Conservation (phyloP, 2,329 filamentous ascomycete genomes). For the Aspergillus ustus region DNA sequence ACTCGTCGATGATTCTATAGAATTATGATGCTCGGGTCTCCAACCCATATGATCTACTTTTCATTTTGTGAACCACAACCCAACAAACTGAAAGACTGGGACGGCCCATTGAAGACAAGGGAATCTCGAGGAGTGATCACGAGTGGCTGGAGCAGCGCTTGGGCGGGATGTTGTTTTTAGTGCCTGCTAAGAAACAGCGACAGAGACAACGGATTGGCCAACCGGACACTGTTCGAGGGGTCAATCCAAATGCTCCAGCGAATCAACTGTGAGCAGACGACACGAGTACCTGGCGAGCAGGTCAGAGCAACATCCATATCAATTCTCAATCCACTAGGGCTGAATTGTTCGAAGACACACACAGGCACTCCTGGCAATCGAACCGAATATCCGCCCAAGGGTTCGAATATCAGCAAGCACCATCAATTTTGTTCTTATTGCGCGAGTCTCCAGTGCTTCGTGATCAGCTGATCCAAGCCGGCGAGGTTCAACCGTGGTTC, state of each 20-base stretch:
- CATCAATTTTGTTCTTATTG: background rate
- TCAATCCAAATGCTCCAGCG: conserved; percentile 14
- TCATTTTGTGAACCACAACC: conserved; percentile 5
- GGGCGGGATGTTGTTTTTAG: conserved; percentile 36
- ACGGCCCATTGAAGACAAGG: conserved; percentile 24
- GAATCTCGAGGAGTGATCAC: conserved; percentile 12
- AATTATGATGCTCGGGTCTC: background rate
- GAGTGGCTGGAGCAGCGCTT: conserved; percentile 30
- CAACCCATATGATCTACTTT: background rate
- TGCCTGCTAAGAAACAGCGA: conserved; percentile 28
- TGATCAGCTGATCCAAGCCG: conserved; percentile 9
- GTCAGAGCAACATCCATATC: conserved; percentile 14
- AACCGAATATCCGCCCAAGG: background rate
- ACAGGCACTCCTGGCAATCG: background rate
- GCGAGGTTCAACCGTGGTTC: conserved; percentile 23
- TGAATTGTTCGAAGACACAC: background rate
- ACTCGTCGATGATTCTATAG: background rate
- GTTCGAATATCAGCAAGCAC: background rate
- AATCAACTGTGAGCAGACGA: conserved; percentile 21
- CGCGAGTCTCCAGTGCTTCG: background rate
- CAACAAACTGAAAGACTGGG: conserved; percentile 31
- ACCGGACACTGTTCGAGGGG: conserved; percentile 19
- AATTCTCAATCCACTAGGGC: conserved; percentile 8
- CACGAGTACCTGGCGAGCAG: conserved; percentile 23
- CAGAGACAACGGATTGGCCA: conserved; percentile 29